Evolutionary conservation across 768 basidiomycete species (phyloP).

Genomic region (Leccinum obscurum): DNA sequence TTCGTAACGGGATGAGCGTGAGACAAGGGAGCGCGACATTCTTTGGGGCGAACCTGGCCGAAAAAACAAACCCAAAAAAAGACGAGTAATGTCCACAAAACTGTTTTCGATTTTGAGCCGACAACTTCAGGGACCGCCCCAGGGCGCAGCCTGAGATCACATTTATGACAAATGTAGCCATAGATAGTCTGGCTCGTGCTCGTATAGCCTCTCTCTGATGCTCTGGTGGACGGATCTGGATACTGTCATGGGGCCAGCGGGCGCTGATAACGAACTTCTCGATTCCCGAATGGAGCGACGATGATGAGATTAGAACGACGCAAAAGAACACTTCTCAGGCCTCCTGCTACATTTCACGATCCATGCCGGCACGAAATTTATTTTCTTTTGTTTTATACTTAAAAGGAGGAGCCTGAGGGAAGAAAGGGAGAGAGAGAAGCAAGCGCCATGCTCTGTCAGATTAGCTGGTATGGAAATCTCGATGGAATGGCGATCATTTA

Average conservation of each 20-base stretch:
- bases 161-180: not conserved
- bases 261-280: conserved; percentile 2
- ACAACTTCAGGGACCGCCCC: not conserved
- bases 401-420: not conserved
- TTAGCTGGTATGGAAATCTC: conserved; percentile 9
- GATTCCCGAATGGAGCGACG: conserved; percentile 5
- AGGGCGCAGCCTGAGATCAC: not conserved
- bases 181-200: not conserved
- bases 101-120: not conserved
- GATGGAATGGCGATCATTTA: conserved; percentile 21
- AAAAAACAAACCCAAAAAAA: not conserved
- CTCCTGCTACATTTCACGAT: not conserved
- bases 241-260: not conserved
- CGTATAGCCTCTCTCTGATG: conserved; percentile 8
- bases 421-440: not conserved
- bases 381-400: not conserved
- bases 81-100: not conserved
- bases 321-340: not conserved
- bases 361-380: conserved; percentile 1
- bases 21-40: conserved; percentile 2
- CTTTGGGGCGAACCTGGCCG: not conserved
- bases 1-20: conserved; percentile 16
- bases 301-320: conserved; percentile 19
- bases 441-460: not conserved
- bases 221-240: not conserved